Conservation (phyloP, 768 basidiomycete species). For the Russula sp. region DNA sequence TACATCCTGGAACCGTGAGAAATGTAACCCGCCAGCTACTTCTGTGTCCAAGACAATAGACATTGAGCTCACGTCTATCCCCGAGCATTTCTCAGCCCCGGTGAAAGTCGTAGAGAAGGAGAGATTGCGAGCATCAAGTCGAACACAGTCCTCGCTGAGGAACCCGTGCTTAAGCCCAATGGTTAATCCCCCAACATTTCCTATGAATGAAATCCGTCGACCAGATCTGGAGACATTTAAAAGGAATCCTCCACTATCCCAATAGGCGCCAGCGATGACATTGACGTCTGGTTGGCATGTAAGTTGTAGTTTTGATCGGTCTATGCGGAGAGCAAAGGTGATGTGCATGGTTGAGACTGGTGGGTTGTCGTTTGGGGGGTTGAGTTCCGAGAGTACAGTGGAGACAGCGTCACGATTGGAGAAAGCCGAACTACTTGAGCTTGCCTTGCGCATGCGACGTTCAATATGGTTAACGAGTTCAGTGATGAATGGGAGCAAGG, state of each 20-base stretch:
- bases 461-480: slow-evolving; percentile 69
- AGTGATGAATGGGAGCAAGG: slow-evolving; percentile 76
- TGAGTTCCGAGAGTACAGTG: slow-evolving; percentile 6
- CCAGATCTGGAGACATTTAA: slow-evolving; percentile 69
- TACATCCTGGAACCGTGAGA: slow-evolving; percentile 85
- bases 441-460: slow-evolving; percentile 52
- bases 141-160: slow-evolving; percentile 74
- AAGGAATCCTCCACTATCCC: slow-evolving; percentile 93
- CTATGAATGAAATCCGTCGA: slow-evolving; percentile 64
- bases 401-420: neutral
- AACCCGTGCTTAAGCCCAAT: slow-evolving; percentile 80
- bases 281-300: slow-evolving; percentile 90
- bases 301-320: slow-evolving; percentile 77
- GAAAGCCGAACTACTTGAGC: slow-evolving; percentile 24
- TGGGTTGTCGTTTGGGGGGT: slow-evolving; percentile 14
- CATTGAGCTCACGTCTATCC: slow-evolving; percentile 42
- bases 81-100: slow-evolving; percentile 37
- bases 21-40: slow-evolving; percentile 67
- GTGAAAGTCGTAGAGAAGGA: slow-evolving; percentile 66
- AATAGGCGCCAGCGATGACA: slow-evolving; percentile 80
- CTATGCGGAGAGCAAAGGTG: slow-evolving; percentile 84
- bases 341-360: slow-evolving; percentile 52
- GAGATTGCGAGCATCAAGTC: slow-evolving; percentile 74
- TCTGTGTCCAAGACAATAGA: slow-evolving; percentile 82
- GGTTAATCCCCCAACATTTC: slow-evolving; percentile 74